Evolutionary conservation across 1,284 basidiomycete species (phyloP).

Genomic region (Malassezia sympodialis): DNA sequence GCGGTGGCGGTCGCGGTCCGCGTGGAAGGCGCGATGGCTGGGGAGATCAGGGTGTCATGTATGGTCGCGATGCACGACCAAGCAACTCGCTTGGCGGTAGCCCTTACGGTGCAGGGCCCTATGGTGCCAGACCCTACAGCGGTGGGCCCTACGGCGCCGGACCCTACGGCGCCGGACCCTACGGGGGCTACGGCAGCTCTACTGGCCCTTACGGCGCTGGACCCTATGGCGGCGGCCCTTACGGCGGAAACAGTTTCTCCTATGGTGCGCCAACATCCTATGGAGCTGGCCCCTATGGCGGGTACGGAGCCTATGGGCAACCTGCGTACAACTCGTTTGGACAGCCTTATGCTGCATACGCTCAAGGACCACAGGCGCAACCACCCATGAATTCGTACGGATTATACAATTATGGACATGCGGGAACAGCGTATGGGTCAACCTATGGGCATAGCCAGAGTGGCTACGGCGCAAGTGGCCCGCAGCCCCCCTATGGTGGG

Average conservation of each 20-base stretch:
- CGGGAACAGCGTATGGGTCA: neutral
- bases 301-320: neutral
- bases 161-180: slow-evolving; percentile 21
- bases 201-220: slow-evolving; percentile 4
- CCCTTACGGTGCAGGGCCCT: neutral
- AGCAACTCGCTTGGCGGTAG: neutral
- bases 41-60: slow-evolving; percentile 1
- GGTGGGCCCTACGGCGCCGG: slow-evolving; percentile 15
- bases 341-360: neutral
- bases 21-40: slow-evolving; percentile 10
- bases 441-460: neutral
- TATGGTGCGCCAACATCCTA: neutral
- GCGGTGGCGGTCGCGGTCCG: slow-evolving; percentile 27
- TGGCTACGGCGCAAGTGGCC: neutral
- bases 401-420: neutral
- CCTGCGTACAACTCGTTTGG: neutral
- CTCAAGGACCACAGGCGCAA: neutral
- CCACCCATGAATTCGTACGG: neutral
- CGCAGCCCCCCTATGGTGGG: neutral
- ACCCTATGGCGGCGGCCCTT: neutral
- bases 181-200: slow-evolving; percentile 19
- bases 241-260: neutral
- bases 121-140: slow-evolving; percentile 14
- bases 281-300: neutral
- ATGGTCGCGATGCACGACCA: slow-evolving; percentile 10